These are phyloP conservation scores for Mycotypha africana DNA, from an alignment of 371 early-diverging fungal species.

Conservation along the genomic window DNA sequence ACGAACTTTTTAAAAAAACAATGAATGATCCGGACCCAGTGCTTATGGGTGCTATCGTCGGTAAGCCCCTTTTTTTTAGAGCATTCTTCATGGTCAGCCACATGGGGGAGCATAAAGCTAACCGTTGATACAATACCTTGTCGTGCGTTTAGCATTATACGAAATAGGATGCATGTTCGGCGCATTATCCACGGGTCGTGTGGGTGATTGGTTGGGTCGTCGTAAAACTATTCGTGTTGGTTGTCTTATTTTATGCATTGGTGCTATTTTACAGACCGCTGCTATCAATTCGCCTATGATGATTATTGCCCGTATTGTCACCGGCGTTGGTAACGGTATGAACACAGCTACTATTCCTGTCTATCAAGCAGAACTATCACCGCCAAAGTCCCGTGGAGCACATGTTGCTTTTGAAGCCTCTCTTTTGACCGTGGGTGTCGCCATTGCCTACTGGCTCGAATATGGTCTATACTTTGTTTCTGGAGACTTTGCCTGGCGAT, in stretches of 20 bases:
- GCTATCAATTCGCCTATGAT: slow-evolving; percentile 31
- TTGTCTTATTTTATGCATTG: slow-evolving; percentile 23
- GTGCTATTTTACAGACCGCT: slow-evolving; percentile 37
- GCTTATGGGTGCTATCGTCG: slow-evolving; percentile 22
- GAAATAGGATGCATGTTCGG: slow-evolving; percentile 31
- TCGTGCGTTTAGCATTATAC: no score
- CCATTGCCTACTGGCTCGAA: slow-evolving; percentile 42
- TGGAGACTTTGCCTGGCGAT: slow-evolving; percentile 41
- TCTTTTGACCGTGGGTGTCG: slow-evolving; percentile 27
- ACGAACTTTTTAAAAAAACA: slow-evolving; percentile 14
- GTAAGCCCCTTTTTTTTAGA: no score
- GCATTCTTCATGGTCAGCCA: no score
- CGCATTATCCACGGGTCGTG: slow-evolving; percentile 17
- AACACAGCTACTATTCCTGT: slow-evolving; percentile 48
- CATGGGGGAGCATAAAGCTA: no score
- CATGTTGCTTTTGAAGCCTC: slow-evolving; percentile 33
- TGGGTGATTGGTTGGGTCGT: slow-evolving; percentile 27
- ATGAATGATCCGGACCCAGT: slow-evolving; percentile 25
- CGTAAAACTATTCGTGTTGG: slow-evolving; percentile 27
- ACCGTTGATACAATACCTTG: no score
- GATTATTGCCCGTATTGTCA: slow-evolving; percentile 43
- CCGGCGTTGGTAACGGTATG: slow-evolving; percentile 53
- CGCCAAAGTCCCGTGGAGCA: slow-evolving; percentile 38
- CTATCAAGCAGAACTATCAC: slow-evolving; percentile 45
- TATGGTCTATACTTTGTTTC: slow-evolving; percentile 33